These are phyloP conservation scores for Aspergillus aculeatus DNA, from an alignment of 2,329 filamentous ascomycete species.

Conservation along the genomic window DNA sequence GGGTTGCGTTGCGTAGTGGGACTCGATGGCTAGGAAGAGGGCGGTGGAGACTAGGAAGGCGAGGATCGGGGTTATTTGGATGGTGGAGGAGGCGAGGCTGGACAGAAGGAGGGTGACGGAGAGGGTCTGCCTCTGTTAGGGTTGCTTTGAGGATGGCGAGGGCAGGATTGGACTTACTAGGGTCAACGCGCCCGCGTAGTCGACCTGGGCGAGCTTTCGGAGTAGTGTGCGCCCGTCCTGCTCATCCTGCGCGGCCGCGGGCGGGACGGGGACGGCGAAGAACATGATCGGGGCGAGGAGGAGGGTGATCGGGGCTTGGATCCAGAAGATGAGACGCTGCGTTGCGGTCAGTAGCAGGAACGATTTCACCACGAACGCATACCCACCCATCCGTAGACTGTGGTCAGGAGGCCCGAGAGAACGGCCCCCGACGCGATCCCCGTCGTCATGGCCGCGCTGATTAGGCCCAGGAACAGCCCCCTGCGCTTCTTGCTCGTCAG, in stretches of 20 bases:
- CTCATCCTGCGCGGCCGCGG: constrained; percentile 32
- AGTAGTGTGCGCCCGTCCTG: constrained; percentile 41
- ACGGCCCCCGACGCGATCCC: constrained; percentile 72
- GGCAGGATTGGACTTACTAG: constrained; percentile 49
- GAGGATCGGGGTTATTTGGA: constrained; percentile 60
- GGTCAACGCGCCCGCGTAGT: constrained; percentile 71
- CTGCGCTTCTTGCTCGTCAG: constrained; percentile 65
- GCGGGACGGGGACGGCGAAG: constrained; percentile 61
- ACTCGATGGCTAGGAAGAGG: constrained; percentile 61
- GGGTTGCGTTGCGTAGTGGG: constrained; percentile 63
- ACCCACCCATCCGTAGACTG: constrained; percentile 67
- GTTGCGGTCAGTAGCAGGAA: background rate
- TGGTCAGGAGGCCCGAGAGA: constrained; percentile 64
- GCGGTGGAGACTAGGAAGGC: constrained; percentile 60
- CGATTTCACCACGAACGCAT: too few species aligned
- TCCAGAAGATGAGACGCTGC: constrained; percentile 69
- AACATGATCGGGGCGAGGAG: constrained; percentile 62
- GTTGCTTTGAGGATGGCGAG: background rate
- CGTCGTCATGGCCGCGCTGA: constrained; percentile 70
- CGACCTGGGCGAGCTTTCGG: constrained; percentile 63
- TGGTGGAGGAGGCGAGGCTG: constrained; percentile 63
- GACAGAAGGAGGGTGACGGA: constrained; percentile 72
- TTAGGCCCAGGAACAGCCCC: constrained; percentile 70
- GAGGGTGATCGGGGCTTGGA: constrained; percentile 66
- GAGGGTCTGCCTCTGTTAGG: constrained; percentile 46